Base-by-base conservation (phyloP, 2,329 filamentous ascomycete genomes). In the Bipolaris cookei region DNA sequence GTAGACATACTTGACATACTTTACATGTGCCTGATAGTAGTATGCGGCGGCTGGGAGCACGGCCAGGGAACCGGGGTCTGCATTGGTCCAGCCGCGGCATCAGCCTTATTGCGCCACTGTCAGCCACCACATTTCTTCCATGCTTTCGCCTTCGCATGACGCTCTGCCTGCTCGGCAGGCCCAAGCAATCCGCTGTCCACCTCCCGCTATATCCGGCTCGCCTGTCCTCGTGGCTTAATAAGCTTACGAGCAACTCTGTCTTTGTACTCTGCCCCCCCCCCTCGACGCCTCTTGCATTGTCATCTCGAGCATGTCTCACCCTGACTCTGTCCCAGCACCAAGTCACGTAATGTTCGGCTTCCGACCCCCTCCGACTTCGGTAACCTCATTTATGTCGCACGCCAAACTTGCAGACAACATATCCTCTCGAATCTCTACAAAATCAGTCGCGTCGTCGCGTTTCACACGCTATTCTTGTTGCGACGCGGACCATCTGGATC, bases 71-170 rank as follows among this genome's bases (percentile, higher is more conserved):
- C 50, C 51, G 47, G 51, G 51, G 51, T 54, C 28, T 38, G 50
- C 50, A 16, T 39, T 46, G 50, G 50, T 21, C 34, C 45, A 39
- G 38, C 47, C 35, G 38, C 42, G 18, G 16, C 37, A 30, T 54
- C 55, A 58, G 55, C 55, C 55, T 54, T 58, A 54, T 54, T 58
- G 50, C 34, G 45, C 55, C 55, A 58, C 23, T 38, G 18, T 54
- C 55, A 58, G 55, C 55, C 55, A 58, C 55, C 34, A 20, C 38
- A 16, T 42, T 51, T 47, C 20, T 10, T n/a, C 18, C 42, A 44
- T 30, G 21, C 28, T 30, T 30, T 30, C 28, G 10, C 10, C 28
- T 30, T 30, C 28, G 28, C 28, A 13, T 30, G 28, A 30, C 28
- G 28, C 28, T 3, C 28, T 30, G 28, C 42, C 28, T 18, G 23